Percentiles rank a stretch among this genome's conserved stretches.
Conservation (phyloP, 2,329 filamentous ascomycete species). For the Colletotrichum melonis region DNA sequence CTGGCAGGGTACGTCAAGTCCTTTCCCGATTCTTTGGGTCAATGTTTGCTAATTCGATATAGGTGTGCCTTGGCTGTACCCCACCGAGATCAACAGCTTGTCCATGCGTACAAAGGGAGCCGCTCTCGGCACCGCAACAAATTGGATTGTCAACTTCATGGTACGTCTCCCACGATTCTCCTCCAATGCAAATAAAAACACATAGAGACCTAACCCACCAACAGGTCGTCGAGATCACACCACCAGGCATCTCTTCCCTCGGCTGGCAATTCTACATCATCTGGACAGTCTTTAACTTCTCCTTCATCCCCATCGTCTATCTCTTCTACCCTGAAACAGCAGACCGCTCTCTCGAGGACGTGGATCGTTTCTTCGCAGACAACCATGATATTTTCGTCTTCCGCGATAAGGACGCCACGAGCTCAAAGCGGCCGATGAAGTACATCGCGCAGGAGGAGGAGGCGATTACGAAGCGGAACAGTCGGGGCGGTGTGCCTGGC, state of each 20-base stretch:
- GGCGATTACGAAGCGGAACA: conserved; percentile 37
- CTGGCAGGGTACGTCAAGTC: conserved; percentile 13
- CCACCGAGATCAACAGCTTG: conserved; percentile 48
- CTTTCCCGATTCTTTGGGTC: background rate
- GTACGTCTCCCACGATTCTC: background rate
- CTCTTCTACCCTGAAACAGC: conserved; percentile 61
- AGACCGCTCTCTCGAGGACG: conserved; percentile 39
- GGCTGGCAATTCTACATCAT: conserved; percentile 65
- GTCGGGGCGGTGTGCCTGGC: background rate
- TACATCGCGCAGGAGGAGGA: conserved; percentile 39
- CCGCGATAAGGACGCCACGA: conserved; percentile 40
- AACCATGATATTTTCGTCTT: conserved; percentile 40
- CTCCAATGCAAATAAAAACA: no score
- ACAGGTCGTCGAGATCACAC: conserved; percentile 49
- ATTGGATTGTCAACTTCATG: conserved; percentile 37
- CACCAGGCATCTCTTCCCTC: conserved; percentile 53
- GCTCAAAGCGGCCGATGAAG: conserved; percentile 36
- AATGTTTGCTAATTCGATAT: background rate
- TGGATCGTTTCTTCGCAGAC: conserved; percentile 41
- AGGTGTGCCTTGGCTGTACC: conserved; percentile 44
- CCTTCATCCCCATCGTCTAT: conserved; percentile 59
- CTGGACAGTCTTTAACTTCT: conserved; percentile 59
- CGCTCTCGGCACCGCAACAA: conserved; percentile 33
- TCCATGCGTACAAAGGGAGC: conserved; percentile 45
- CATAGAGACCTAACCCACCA: background rate